Base-by-base conservation (phyloP, 2,329 filamentous ascomycete genomes). In the Uncinocarpus reesii region DNA sequence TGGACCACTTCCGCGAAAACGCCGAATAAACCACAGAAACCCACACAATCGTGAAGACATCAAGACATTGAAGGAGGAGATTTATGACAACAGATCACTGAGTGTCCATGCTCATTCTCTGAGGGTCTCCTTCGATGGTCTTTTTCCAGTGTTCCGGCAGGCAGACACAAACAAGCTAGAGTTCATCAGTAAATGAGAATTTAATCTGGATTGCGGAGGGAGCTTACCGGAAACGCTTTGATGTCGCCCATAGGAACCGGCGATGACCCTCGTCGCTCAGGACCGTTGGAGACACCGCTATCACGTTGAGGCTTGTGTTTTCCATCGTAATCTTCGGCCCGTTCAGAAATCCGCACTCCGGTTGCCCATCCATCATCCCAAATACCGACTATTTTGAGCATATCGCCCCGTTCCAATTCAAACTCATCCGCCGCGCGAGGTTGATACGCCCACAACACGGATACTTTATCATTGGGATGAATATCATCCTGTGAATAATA, bases 291-390 rank as follows among this genome's bases (percentile, higher is more conserved):
- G 36, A 96, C 85, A 49, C 92, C 92, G 59, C 90, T 96, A 67
- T 98, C 92, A 53, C 92, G 80, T 62, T 94, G 88, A 28, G 80
- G 72, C 59, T 85, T 81, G 58, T 80, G 78, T 54, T 83, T 77
- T 36, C 77, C 76, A 58, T 94, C 86, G 81, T 87, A 95, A 55
- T 95, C 86, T 52, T 96, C 90, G 2, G 88, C 88, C 48, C 80
- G 77, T 58, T 94, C 86, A 47, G 83, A 76, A 48, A 94, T 71
- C 62, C 93, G 76, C 48, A 95, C 77, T 58, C 92, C 92, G 1
- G 92, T 98, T 8, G 92, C 92, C 92, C 92, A 98, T 40, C 92
- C 92, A 64, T 98, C 92, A 60, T 98, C 92, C 92, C 92, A 98
- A 56, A 98, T 98, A 53, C 92, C 92, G 26, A 96, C 84, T 11